Conservation (phyloP, 2,329 filamentous ascomycete species). For the Orbilia ellipsospora region DNA sequence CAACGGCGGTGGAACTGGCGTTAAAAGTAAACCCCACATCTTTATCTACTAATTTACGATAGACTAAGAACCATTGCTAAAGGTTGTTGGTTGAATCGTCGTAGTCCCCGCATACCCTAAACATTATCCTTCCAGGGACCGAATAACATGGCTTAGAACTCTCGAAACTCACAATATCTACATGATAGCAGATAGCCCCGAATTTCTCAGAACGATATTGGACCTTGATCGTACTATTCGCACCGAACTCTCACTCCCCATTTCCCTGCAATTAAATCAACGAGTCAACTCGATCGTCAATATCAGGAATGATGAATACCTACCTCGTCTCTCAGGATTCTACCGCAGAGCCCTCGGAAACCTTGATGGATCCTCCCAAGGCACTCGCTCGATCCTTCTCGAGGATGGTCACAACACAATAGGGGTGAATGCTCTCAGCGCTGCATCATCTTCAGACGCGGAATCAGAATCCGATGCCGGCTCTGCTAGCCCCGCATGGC, state of each 20-base stretch:
- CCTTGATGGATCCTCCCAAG: constrained; percentile 49
- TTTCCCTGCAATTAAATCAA: constrained; percentile 18
- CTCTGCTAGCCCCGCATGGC: constrained; percentile 48
- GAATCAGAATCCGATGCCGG: constrained; percentile 45
- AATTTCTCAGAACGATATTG: constrained; percentile 53
- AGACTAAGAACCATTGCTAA: constrained; percentile 14
- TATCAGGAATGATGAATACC: constrained; percentile 47
- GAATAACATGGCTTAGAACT: constrained; percentile 50
- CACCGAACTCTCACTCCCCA: constrained; percentile 25
- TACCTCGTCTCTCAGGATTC: constrained; percentile 50
- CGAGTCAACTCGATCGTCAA: constrained; percentile 37
- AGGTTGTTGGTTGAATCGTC: not conserved
- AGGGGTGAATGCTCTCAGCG: constrained; percentile 41
- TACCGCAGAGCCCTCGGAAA: constrained; percentile 53
- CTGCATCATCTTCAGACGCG: constrained; percentile 31
- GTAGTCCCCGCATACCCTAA: constrained; percentile 49
- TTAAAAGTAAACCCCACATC: constrained; percentile 28
- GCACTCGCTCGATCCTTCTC: constrained; percentile 48
- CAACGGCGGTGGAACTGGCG: constrained; percentile 40
- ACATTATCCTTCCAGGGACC: constrained; percentile 50
- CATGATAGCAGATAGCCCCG: constrained; percentile 50
- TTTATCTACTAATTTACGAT: not conserved
- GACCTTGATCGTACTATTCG: constrained; percentile 43
- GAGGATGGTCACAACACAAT: constrained; percentile 51
- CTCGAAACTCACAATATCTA: constrained; percentile 52